Conservation (phyloP, 805 yeast genomes). For the Lipomyces spencermartinsiae region DNA sequence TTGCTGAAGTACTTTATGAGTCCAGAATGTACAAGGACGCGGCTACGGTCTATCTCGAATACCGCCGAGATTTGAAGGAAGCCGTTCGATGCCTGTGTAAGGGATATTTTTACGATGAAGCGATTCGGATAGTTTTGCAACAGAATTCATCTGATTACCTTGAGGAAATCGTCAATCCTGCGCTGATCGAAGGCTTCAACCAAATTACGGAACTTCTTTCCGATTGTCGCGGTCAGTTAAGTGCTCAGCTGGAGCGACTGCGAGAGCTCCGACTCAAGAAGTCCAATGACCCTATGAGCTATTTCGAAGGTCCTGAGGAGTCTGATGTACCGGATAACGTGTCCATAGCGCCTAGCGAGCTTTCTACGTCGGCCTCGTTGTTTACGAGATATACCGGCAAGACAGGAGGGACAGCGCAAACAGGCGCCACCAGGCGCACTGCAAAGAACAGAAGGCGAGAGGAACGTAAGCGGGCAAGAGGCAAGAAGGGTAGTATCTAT, state of each 20-base stretch:
- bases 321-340: constrained; percentile 87
- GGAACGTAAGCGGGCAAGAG: constrained; percentile 94
- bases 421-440: constrained; percentile 93
- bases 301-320: constrained; percentile 64
- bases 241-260: constrained; percentile 80
- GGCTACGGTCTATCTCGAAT: constrained; percentile 72
- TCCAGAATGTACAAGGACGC: constrained; percentile 76
- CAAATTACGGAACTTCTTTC: constrained; percentile 84
- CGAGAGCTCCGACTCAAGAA: constrained; percentile 87
- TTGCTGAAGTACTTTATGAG: constrained; percentile 66
- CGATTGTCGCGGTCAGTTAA: constrained; percentile 88
- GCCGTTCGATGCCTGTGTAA: constrained; percentile 75
- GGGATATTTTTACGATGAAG: constrained; percentile 75
- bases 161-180: constrained; percentile 67
- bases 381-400: constrained; percentile 97
- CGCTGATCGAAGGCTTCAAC: constrained; percentile 87
- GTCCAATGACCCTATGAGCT: constrained; percentile 80
- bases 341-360: constrained; percentile 91
- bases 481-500: constrained; percentile 96
- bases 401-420: constrained; percentile 92
- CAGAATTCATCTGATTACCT: constrained; percentile 49
- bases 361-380: constrained; percentile 77
- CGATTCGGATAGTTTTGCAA: constrained; percentile 66
- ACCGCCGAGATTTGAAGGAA: constrained; percentile 63
- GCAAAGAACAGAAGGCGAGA: constrained; percentile 92